phyloP scores from a whole-genome alignment of 1,284 basidiomycete species.

The Mycosarcoma mackinlayi region DNA sequence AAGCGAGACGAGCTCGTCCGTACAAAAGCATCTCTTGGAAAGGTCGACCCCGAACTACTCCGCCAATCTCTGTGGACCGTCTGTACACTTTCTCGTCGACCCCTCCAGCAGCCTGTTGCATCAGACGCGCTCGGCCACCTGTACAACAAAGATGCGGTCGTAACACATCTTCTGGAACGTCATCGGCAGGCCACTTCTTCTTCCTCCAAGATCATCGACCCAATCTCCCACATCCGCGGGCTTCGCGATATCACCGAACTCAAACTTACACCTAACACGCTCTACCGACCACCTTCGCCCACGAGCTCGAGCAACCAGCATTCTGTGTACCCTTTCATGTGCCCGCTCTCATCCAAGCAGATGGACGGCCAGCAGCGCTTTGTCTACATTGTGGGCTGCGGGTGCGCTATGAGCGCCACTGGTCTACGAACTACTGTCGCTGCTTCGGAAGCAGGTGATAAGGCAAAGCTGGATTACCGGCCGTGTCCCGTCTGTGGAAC shows the following conservation, averaged over 20 bases:
- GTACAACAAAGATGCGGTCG: conserved; percentile 65
- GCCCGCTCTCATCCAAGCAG: conserved; percentile 59
- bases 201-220: not conserved
- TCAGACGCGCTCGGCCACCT: conserved; percentile 59
- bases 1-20: conserved; percentile 63
- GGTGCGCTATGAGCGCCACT: conserved; percentile 58
- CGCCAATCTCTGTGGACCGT: conserved; percentile 57
- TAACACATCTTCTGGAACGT: conserved; percentile 57
- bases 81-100: conserved; percentile 56
- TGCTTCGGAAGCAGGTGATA: not conserved
- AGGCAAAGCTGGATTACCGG: not conserved
- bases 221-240: conserved; percentile 53
- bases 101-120: conserved; percentile 54
- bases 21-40: conserved; percentile 39
- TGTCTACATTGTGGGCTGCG: conserved; percentile 58
- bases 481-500: conserved; percentile 56
- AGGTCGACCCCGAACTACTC: conserved; percentile 50
- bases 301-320: conserved; percentile 5
- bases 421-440: conserved; percentile 46
- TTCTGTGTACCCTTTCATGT: conserved; percentile 51
- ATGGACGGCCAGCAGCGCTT: conserved; percentile 64
- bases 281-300: conserved; percentile 37
- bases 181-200: conserved; percentile 2
- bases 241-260: conserved; percentile 59
- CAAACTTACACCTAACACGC: conserved; percentile 43